These are phyloP conservation scores for Neurospora sp. DNA, from an alignment of 495 filamentous ascomycete genomes.

Conservation along the genomic window DNA sequence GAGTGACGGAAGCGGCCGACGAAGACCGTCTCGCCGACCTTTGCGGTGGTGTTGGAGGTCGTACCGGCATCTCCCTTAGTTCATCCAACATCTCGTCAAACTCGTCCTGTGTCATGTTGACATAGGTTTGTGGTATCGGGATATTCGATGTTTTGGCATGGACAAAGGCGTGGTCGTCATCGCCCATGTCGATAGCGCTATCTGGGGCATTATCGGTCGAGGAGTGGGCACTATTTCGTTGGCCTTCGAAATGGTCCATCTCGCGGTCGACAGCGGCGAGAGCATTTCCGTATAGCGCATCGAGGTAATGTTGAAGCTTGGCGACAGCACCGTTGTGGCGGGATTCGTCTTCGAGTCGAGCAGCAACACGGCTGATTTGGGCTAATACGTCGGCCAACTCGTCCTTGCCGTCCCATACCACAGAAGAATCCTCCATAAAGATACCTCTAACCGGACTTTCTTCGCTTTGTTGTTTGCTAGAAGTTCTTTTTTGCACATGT, in stretches of 20 bases:
- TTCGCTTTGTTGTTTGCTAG: background rate
- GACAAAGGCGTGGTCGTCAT: slow-evolving; percentile 12
- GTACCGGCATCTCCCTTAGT: slow-evolving; percentile 23
- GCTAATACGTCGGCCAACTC: slow-evolving; percentile 6
- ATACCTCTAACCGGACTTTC: background rate
- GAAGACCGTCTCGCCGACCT: slow-evolving; percentile 23
- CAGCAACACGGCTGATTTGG: slow-evolving; percentile 5
- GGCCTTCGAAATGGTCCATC: slow-evolving; percentile 5
- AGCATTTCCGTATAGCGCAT: slow-evolving; percentile 21
- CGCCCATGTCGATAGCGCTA: slow-evolving; percentile 31
- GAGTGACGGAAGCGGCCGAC: slow-evolving; percentile 2
- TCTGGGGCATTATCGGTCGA: slow-evolving; percentile 30
- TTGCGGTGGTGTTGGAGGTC: slow-evolving; percentile 29
- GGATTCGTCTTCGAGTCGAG: slow-evolving; percentile 16
- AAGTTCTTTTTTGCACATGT: background rate
- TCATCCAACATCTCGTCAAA: slow-evolving; percentile 29
- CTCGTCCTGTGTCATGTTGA: slow-evolving; percentile 10
- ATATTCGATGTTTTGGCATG: slow-evolving; percentile 7
- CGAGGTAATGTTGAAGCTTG: slow-evolving; percentile 27
- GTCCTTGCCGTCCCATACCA: background rate
- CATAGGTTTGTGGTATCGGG: background rate
- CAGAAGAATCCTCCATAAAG: background rate
- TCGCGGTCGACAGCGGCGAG: slow-evolving; percentile 12
- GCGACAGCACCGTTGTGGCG: slow-evolving; percentile 23
- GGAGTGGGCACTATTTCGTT: slow-evolving; percentile 7